Conservation (phyloP, 208 protist species). For the Leishmania guyanensis region DNA sequence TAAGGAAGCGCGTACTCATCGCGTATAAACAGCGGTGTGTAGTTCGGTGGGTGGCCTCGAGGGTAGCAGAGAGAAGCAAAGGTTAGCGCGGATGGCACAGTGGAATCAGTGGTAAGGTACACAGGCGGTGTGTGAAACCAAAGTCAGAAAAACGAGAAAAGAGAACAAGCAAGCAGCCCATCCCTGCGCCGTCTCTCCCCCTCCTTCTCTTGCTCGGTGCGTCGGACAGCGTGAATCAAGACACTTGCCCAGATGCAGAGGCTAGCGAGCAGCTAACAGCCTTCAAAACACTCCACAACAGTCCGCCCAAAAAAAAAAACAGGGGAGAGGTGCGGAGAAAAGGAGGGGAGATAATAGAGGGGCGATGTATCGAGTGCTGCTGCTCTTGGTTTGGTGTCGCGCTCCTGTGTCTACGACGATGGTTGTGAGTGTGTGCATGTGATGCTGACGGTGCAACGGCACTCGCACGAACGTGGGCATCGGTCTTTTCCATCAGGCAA, state of each 20-base stretch:
- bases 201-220: background rate
- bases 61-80: background rate
- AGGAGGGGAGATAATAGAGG: background rate
- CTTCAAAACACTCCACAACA: background rate
- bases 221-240: background rate
- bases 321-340: background rate
- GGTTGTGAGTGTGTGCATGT: background rate
- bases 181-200: background rate
- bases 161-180: background rate
- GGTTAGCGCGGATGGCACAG: background rate
- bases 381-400: background rate
- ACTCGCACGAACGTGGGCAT: background rate
- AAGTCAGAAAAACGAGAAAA: background rate
- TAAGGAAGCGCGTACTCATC: background rate
- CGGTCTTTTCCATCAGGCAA: background rate
- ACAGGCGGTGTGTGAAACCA: background rate
- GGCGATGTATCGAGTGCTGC: background rate
- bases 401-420: background rate
- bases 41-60: background rate
- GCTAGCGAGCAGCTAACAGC: background rate
- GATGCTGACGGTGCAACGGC: background rate
- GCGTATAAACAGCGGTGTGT: background rate
- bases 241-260: background rate
- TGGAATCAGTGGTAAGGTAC: background rate
- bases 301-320: background rate